Evolutionary conservation across 2,329 filamentous ascomycete genomes (phyloP), one percentile per base, ranked within the genome.

Genomic region (Colletotrichum noveboracense): DNA sequence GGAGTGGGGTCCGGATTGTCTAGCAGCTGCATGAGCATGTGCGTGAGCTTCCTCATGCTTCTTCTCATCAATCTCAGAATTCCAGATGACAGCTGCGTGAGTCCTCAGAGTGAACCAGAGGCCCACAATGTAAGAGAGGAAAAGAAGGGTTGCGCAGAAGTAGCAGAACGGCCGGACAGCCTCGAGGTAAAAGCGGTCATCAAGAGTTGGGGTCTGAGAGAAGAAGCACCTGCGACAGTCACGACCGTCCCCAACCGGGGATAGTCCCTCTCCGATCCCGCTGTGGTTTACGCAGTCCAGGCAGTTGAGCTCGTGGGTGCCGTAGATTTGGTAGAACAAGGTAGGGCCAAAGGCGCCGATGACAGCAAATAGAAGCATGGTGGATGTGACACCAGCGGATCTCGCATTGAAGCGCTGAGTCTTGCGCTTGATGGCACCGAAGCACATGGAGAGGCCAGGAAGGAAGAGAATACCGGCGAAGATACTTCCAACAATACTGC

Each of bases 271-370:
- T 9, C 78, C 77, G 8, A 82, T 78, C 58, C 85, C 83, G 38
- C 82, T 83, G 70, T 85, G 87, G 77, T 92, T 89, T 64, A 90
- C 86, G 76, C 90, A 93, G 71, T 90, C 91, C 73, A 92, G 91
- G 82, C 97, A 99, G 81, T 95, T 97, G 68, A 99, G 91, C 86
- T 99, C 96, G 82, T 99, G 97, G 65, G 96, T 98, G 79, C 97
- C 97, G 84, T 98, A 98, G 77, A 99, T 98, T 82, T 99, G 96
- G 85, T 98, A 99, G 86, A 99, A 99, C 16, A 99, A 87, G 0
- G 97, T 99, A 4, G 97, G 97, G 1, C 96, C 94, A 84, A 99
- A 99, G 10, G 96, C 95, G 77, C 95, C 96, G 79, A 99, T 97
- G 52, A 98, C 94, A 28, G 97, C 96, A 83, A 99, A 99, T 12